Conservation (phyloP, 768 basidiomycete species). For the Phylloporus rhodoxanthus region DNA sequence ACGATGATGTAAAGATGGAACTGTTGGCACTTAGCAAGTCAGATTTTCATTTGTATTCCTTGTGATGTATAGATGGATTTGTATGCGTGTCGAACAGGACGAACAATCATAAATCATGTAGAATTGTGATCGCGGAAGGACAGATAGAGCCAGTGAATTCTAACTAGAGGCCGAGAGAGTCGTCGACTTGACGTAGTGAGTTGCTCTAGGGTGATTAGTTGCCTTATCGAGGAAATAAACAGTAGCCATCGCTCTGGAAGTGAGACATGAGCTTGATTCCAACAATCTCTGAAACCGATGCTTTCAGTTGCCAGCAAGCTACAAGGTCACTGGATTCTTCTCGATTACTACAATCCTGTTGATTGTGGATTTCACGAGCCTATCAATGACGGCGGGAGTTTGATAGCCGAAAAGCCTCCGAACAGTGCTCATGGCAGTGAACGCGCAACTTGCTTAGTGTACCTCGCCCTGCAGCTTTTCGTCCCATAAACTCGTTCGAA, state of each 20-base stretch:
- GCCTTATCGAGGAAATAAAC: no score
- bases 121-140: no score
- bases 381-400: neutral
- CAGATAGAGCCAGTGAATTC: no score
- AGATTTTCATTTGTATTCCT: neutral
- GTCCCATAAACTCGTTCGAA: neutral
- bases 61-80: constrained; percentile 11
- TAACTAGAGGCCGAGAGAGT: no score
- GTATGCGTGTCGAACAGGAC: neutral
- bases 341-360: neutral
- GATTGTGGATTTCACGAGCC: neutral
- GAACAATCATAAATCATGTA: no score
- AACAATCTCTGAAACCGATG: neutral
- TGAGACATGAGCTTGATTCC: neutral
- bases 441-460: neutral
- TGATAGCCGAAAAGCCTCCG: neutral
- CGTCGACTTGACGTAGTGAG: no score
- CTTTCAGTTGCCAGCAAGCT: neutral
- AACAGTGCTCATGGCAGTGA: neutral
- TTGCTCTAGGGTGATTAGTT: no score
- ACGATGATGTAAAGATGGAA: constrained; percentile 37
- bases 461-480: neutral
- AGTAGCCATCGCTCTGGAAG: no score
- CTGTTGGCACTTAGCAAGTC: no score
- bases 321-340: neutral